Evolutionary conservation across 176 grass and related monocot genomes (phyloP).

Genomic region (Poa annua): DNA sequence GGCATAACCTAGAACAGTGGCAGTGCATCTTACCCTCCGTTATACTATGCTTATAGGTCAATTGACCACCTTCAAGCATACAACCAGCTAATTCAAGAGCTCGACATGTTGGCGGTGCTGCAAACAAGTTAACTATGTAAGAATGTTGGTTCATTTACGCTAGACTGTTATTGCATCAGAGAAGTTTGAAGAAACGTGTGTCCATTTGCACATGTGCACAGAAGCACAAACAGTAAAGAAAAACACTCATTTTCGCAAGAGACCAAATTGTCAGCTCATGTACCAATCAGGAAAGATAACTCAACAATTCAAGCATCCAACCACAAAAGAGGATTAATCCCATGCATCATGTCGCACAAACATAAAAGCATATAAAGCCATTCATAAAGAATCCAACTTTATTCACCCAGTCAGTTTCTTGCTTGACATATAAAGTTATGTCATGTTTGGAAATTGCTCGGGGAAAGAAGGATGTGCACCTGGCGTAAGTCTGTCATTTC

Average conservation of each 20-base stretch:
- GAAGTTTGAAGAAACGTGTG: conserved; percentile 12
- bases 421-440: conserved; percentile 1
- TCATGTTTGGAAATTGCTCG: conserved; percentile 6
- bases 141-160: conserved; percentile 17
- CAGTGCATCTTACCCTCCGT: conserved; percentile 65
- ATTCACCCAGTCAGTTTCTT: conserved; percentile 21
- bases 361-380: conserved; percentile 32
- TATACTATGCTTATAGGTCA: conserved; percentile 77
- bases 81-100: conserved; percentile 73
- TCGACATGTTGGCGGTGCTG: conserved; percentile 77
- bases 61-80: conserved; percentile 74
- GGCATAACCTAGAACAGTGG: conserved; percentile 26
- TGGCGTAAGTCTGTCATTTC: conserved; percentile 78
- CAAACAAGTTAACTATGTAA: conserved; percentile 36
- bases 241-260: conserved; percentile 36
- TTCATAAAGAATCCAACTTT: conserved; percentile 36
- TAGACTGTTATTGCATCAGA: conserved; percentile 12
- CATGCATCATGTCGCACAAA: conserved; percentile 7
- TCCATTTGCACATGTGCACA: conserved; percentile 17
- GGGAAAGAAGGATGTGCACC: conserved; percentile 55
- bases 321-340: conserved; percentile 1
- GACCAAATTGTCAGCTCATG: conserved; percentile 36
- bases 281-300: conserved; percentile 56
- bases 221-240: conserved; percentile 20
- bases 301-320: background rate